A percentile compares a stretch with the other conserved stretches of the same genome.
Conservation (phyloP, 208 protist genomes). For the Angomonas ambiguus region DNA sequence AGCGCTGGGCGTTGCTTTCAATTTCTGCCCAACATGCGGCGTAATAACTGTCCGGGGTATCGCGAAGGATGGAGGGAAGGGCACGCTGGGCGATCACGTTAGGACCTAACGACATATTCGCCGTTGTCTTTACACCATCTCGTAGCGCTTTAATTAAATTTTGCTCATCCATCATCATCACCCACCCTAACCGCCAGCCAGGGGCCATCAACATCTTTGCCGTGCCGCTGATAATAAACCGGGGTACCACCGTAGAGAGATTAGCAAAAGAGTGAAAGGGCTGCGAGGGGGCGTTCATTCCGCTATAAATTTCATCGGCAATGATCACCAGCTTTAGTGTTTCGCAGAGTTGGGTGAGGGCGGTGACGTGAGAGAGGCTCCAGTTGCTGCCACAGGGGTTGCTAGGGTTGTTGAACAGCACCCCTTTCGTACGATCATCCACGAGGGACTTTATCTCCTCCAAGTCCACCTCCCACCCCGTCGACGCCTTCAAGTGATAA, state of each 20-base stretch:
- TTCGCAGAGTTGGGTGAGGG: constrained; percentile 52
- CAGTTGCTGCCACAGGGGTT: constrained; percentile 91
- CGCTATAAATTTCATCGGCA: constrained; percentile 90
- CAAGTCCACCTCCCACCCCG: constrained; percentile 90
- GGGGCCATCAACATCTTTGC: constrained; percentile 88
- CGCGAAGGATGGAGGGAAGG: constrained; percentile 50
- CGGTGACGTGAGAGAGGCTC: constrained; percentile 49
- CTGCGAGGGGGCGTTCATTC: constrained; percentile 72
- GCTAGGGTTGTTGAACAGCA: constrained; percentile 91
- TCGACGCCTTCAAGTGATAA: constrained; percentile 57
- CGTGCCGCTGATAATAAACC: constrained; percentile 69
- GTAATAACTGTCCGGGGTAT: constrained; percentile 44
- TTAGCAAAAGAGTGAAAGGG: constrained; percentile 53
- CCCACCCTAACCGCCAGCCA: constrained; percentile 88
- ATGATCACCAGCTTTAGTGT: constrained; percentile 83
- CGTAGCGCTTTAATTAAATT: constrained; percentile 13
- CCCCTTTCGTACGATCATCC: constrained; percentile 68
- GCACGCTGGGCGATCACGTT: constrained; percentile 74
- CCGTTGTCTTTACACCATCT: constrained; percentile 28
- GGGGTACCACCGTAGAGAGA: constrained; percentile 58
- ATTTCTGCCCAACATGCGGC: constrained; percentile 31
- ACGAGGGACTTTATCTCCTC: constrained; percentile 64
- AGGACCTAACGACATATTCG: constrained; percentile 62
- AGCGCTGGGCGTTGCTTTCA: constrained; percentile 48
- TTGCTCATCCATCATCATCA: constrained; percentile 56